phyloP scores from a whole-genome alignment of 208 protist genomes.

The Leishmania major region DNA sequence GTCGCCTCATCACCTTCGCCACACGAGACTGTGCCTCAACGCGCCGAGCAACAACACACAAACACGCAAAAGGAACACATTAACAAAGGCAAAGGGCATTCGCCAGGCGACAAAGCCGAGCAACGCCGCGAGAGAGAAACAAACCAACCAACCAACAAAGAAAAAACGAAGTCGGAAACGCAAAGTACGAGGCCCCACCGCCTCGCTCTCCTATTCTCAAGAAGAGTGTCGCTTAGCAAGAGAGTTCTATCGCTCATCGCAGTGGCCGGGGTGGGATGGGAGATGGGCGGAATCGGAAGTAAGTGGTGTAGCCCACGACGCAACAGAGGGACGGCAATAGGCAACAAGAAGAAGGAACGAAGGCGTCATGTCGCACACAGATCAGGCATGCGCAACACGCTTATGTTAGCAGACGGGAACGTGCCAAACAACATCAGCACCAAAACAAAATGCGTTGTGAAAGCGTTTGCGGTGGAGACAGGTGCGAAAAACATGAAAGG shows the following conservation, averaged over 20 bases:
- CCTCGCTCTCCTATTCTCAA: not conserved
- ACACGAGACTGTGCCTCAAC: too few relatives aligned
- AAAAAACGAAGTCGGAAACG: not conserved
- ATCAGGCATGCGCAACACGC: not conserved
- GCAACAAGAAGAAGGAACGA: too few relatives aligned
- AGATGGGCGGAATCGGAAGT: not conserved
- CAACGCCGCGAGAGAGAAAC: not conserved
- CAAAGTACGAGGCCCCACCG: not conserved
- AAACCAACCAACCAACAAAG: too few relatives aligned
- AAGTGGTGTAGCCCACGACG: not conserved
- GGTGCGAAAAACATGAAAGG: conserved; percentile 15
- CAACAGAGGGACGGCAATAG: not conserved
- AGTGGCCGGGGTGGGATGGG: not conserved
- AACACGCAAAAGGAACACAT: not conserved
- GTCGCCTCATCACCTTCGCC: not conserved
- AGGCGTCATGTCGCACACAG: not conserved
- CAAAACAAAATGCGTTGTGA: too few relatives aligned
- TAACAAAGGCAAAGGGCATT: not conserved
- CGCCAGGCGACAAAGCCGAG: not conserved
- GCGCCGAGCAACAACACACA: not conserved
- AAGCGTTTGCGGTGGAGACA: not conserved
- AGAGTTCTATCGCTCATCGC: not conserved
- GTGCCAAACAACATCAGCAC: too few relatives aligned
- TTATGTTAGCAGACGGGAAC: too few relatives aligned
- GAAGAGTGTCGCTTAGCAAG: not conserved